Conservation (phyloP, 176 grass and related monocot species). For the Ensete ventricosum region DNA sequence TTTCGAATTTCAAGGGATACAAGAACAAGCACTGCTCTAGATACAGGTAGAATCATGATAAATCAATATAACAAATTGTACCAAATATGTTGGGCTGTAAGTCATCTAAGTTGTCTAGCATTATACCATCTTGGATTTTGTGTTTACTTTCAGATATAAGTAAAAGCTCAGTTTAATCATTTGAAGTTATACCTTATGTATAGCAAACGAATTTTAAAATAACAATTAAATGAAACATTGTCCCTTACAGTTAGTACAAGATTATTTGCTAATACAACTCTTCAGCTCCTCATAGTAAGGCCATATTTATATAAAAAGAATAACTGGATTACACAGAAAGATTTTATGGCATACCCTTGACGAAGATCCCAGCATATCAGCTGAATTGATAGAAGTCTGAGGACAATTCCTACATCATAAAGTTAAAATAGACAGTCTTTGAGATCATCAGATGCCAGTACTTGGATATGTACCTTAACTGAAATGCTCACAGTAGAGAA, state of each 20-base stretch:
- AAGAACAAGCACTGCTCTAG: background rate
- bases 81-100: background rate
- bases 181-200: background rate
- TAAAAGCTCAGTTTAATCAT: too few species aligned
- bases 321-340: background rate
- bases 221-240: background rate
- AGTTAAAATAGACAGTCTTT: background rate
- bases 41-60: background rate
- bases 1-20: background rate
- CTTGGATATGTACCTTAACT: background rate
- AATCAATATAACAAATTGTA: background rate
- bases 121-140: too few species aligned
- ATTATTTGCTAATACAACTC: background rate
- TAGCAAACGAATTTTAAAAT: background rate
- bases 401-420: constrained; percentile 5
- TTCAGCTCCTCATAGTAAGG: background rate
- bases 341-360: background rate
- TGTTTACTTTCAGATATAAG: too few species aligned
- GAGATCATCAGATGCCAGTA: background rate
- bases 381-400: constrained; percentile 7
- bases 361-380: constrained; percentile 13
- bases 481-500: background rate
- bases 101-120: background rate
- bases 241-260: background rate
- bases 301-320: background rate